Base-by-base conservation (phyloP, 495 filamentous ascomycete species). In the Aspergillus nidulans region DNA sequence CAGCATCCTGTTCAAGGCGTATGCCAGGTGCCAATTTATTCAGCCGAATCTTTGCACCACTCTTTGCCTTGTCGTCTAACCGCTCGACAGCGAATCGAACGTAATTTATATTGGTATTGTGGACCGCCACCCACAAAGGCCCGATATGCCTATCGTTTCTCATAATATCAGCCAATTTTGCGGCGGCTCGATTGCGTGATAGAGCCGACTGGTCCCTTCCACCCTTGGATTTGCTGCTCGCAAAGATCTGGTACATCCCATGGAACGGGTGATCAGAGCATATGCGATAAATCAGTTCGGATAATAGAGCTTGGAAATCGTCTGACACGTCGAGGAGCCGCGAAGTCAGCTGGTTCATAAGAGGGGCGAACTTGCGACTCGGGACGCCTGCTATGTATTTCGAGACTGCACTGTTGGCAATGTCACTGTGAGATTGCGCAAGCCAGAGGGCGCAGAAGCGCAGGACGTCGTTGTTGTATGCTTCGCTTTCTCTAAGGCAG, bases 381-480 rank as follows among this genome's bases (percentile, higher is more conserved):
- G 91, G 85, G 1, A 97, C 94, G 41, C 81, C 73, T 18, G 69
- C 56, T 38, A 97, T 77, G 62, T 89, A 75, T 59, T 78, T 81
- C 39, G 74, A 77, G 21, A 95, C 92, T 3, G 89, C 87, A 26
- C 79, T 75, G 60, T 97, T 97, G 3, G 89, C 86, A 28, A 84
- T 81, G 3, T 79, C 68, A 55, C 83, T 83, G 19, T 83, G 81
- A 1, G 87, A 86, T 43, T 92, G 80, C 62, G 96, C 90, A 20
- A 97, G 77, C 94, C 94, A 99, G 9, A 99, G 70, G 7, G 95
- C 88, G 57, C 91, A 92, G 67, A 99, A 97, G n/a, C 94, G 86
- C 32, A 99, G 80, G 16, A 88, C 85, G 69, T 95, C 90, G 53
- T 87, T 92, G 64, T 97, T 88, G 65, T 92, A 88, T 36, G 86